Percentiles rank a stretch among this genome's conserved stretches.
Evolutionary conservation across 352 stramenopile genomes (phyloP).

Genomic region (Phytophthora quininea): DNA sequence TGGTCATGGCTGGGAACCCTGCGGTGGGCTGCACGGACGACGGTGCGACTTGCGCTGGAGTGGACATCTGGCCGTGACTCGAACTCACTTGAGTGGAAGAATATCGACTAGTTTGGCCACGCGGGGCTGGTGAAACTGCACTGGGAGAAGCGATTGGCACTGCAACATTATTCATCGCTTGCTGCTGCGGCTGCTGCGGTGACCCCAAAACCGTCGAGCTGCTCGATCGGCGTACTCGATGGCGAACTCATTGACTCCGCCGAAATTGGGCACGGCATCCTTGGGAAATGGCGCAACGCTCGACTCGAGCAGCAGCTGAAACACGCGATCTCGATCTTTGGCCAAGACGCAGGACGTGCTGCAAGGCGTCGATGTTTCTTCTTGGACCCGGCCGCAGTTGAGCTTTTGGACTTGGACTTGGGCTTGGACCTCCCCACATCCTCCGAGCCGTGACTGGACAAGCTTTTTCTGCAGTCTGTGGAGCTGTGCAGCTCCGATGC

Average conservation of each 20-base stretch:
- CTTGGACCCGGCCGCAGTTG: slow-evolving; percentile 4
- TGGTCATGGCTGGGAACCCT: slow-evolving; percentile 13
- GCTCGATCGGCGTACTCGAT: slow-evolving; percentile 66
- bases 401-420: too few relatives aligned
- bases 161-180: not conserved
- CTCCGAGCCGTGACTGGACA: not conserved
- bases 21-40: slow-evolving; percentile 1
- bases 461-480: slow-evolving; percentile 14
- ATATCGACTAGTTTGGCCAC: slow-evolving; percentile 9
- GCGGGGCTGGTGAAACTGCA: not conserved
- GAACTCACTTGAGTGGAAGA: slow-evolving; percentile 14
- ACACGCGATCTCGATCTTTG: slow-evolving; percentile 32
- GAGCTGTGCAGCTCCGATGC: slow-evolving; percentile 13
- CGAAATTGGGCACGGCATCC: slow-evolving; percentile 18
- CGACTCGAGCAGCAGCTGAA: slow-evolving; percentile 45
- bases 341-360: not conserved
- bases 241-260: slow-evolving; percentile 62
- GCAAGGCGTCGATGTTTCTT: slow-evolving; percentile 1
- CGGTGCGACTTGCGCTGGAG: slow-evolving; percentile 5
- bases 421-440: too few relatives aligned
- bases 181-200: slow-evolving; percentile 14
- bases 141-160: slow-evolving; percentile 2
- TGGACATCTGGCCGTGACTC: slow-evolving; percentile 1
- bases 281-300: slow-evolving; percentile 28
- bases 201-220: slow-evolving; percentile 11